Base-by-base conservation (phyloP, 176 grass and related monocot species). In the Eremochloa ophiuroides region DNA sequence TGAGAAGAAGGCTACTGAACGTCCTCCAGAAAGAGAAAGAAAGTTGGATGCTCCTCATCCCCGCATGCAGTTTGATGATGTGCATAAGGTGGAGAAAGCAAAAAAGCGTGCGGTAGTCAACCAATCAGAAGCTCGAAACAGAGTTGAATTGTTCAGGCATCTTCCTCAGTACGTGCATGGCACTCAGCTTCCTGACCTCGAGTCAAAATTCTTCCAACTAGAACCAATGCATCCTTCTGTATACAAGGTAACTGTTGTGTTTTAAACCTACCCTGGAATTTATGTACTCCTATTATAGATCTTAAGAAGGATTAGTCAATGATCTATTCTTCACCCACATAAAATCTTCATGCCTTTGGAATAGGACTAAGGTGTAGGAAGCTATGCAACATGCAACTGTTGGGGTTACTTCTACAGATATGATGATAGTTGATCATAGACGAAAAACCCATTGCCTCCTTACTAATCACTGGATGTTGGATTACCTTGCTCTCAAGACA, bases 21-120 rank as follows among this genome's bases (percentile, higher is more conserved):
- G 85, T 23, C 82, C 39, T 53, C 63, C 78, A 22, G 91, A 93
- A 79, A 97, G 93, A 85, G 87, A 93, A 27, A 91, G 91, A 43
- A 97, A 97, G 72, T 94, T 94, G 82, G 94, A 97, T 84, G 89
- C 78, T 63, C 94, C 91, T 83, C 89, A 94, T 66, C 94, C 94
- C 28, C 85, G 94, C n/a, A 92, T 97, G 91, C 94, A 97, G 66
- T 97, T 94, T 83, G 94, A 97, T 94, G 91, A 97, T 84, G 79
- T 87, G 62, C 83, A 91, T 44, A 83, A 83, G 77, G 94, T 97
- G 58, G 94, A 86, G 73, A 97, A 94, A 89, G 87, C 87, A 30
- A 97, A 97, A 81, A 91, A 90, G 35, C 89, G 94, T 75, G 94
- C 94, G 8, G 73, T 97, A 38, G 94, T 97, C 39, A 97, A 92